Base-by-base conservation (phyloP, 208 protist species). In the Crithidia acanthocephali region DNA sequence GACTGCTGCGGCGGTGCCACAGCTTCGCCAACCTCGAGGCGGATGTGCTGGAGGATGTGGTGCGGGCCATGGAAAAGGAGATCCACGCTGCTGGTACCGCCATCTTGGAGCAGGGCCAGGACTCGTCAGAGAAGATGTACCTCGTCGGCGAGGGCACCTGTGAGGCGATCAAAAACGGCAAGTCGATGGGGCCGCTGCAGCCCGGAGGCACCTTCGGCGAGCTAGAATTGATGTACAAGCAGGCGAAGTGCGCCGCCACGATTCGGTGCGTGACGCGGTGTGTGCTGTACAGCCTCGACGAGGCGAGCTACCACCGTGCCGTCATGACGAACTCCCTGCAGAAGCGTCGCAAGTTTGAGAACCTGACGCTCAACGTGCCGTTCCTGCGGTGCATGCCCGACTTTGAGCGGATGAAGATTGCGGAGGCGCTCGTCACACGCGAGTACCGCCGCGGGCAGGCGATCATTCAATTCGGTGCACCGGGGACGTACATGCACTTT, bases 141-240 rank as follows among this genome's bases (percentile, higher is more conserved):
- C 71, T 95, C 32, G 72, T 97, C 60, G 69, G 76, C 13, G 76
- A 93, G 48, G 93, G 93, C 51, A 89, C 80, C 8, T 95, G 92
- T 66, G 90, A 95, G 57, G 83, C 86, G 7, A 88, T 96, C 60
- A 90, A 92, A 67, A 89, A 95, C 55, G 90, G 88, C 56, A 87
- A 82, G 67, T 48, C 76, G 16, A 72, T 96, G 25, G 79, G 76
- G 50, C 74, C 81, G 44, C 58, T 94, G 45, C 60, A 76, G 68
- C 67, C 71, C 13, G 93, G 93, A 18, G 80, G 71, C 30, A 86
- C 81, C 18, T 96, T 97, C 68, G 93, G 91, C 0, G 90, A 93
- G 50, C 71, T 96, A 16, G 91, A 95, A 80, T 53, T 97, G 68
- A 95, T 97, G 90, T 96, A 94, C 79, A 85, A 90, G 67, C 88